A percentile compares a stretch with the other conserved stretches of the same genome.
Evolutionary conservation across 306 rosid species (phyloP).

Genomic region (Citrullus mucosospermus): DNA sequence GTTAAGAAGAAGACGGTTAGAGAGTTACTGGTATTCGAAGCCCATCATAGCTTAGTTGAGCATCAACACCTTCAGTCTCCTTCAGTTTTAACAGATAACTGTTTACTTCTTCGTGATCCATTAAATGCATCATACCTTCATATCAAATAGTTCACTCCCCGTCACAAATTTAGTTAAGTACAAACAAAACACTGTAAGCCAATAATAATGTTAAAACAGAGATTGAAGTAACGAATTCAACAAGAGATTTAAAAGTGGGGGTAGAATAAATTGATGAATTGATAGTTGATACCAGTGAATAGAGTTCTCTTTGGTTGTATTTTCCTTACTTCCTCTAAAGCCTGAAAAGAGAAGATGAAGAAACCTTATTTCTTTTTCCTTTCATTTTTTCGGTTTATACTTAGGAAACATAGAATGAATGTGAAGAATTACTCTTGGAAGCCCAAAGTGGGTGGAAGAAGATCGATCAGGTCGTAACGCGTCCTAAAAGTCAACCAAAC

Average conservation of each 20-base stretch:
- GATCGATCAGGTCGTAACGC: conserved; percentile 80
- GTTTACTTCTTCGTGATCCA: conserved; percentile 88
- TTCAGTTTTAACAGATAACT: conserved; percentile 36
- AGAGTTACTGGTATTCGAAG: conserved; percentile 54
- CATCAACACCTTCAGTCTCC: conserved; percentile 79
- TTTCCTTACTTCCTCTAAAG: conserved; percentile 84
- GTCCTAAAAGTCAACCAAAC: conserved; percentile 29
- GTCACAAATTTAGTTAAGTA: not conserved
- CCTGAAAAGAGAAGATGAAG: conserved; percentile 25
- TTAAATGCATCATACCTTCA: conserved; percentile 94
- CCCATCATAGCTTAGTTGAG: conserved; percentile 80
- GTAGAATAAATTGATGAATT: not conserved
- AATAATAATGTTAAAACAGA: too few relatives aligned
- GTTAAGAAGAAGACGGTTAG: conserved; percentile 8
- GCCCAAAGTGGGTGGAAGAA: conserved; percentile 86
- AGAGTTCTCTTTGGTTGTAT: conserved; percentile 77
- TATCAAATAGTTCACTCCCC: not conserved
- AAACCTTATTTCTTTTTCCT: not conserved
- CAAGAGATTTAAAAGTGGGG: not conserved
- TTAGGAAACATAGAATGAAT: not conserved
- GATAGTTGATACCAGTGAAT: conserved; percentile 47
- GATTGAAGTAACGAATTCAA: not conserved
- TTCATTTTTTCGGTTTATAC: not conserved
- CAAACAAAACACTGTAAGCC: not conserved
- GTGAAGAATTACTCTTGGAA: conserved; percentile 53